Percentiles rank a stretch among this genome's conserved stretches.
Conservation (phyloP, 306 rosid species). For the Canavalia ensiformis region DNA sequence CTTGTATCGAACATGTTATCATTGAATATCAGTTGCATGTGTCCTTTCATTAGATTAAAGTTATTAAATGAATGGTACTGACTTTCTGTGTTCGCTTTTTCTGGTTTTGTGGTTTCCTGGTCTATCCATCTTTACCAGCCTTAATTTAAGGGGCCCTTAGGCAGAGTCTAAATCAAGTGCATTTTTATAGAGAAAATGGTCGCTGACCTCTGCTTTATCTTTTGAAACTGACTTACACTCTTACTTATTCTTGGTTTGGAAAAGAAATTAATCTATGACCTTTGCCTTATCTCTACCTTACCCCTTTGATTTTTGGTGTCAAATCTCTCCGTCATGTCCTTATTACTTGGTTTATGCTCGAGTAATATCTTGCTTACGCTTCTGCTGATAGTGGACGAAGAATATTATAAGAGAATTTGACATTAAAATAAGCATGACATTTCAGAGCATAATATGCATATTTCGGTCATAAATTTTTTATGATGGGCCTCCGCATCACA, state of each 20-base stretch:
- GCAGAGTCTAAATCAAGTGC: not conserved
- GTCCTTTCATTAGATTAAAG: slow-evolving; percentile 16
- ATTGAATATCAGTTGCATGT: not conserved
- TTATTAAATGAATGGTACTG: not conserved
- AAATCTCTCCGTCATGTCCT: not conserved
- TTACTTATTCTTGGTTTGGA: not conserved
- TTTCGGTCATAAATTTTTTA: not conserved
- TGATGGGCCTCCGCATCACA: not conserved
- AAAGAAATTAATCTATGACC: slow-evolving; percentile 13
- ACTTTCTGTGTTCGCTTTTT: not conserved
- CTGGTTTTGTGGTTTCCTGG: not conserved
- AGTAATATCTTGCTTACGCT: not conserved
- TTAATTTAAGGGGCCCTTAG: not conserved
- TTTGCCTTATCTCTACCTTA: not conserved
- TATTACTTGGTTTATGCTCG: slow-evolving; percentile 10
- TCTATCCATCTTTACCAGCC: not conserved
- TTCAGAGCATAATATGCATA: not conserved
- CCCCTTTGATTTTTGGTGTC: slow-evolving; percentile 12
- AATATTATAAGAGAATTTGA: not conserved
- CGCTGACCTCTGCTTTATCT: slow-evolving; percentile 2
- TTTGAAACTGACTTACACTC: not conserved
- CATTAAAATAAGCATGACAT: slow-evolving; percentile 11
- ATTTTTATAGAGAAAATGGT: slow-evolving; percentile 6
- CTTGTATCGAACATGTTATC: slow-evolving; percentile 5
- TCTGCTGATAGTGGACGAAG: slow-evolving; percentile 8